Evolutionary conservation across 345 rosid genomes (phyloP).

Genomic region (Heritiera fomes): DNA sequence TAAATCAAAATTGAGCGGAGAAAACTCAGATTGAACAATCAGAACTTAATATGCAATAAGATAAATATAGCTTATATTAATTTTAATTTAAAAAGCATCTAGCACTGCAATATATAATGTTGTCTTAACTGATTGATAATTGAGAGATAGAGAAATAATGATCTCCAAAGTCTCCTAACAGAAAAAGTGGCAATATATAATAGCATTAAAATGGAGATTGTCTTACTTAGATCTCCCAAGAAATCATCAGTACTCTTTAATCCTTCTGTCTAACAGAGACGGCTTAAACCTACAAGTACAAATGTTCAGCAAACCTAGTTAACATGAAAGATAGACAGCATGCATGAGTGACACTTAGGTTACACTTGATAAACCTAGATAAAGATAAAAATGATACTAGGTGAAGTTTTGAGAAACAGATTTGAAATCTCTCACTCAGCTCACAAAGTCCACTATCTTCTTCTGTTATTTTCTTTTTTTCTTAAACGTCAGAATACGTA

Average conservation of each 20-base stretch:
- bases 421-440: too few relatives aligned
- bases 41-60: neutral
- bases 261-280: too few relatives aligned
- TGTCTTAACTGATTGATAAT: neutral
- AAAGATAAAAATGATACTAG: too few relatives aligned
- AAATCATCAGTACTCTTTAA: too few relatives aligned
- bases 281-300: conserved; percentile 9
- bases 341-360: too few relatives aligned
- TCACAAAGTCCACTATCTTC: too few relatives aligned
- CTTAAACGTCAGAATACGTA: too few relatives aligned
- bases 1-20: neutral
- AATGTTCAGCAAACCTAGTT: neutral
- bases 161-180: neutral
- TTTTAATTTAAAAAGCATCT: neutral
- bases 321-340: too few relatives aligned
- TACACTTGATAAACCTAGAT: too few relatives aligned
- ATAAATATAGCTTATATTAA: neutral
- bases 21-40: neutral
- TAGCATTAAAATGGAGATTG: neutral
- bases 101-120: neutral
- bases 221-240: neutral
- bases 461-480: too few relatives aligned
- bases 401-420: too few relatives aligned
- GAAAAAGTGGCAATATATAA: neutral
- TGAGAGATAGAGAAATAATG: neutral